Evolutionary conservation across 1,284 basidiomycete species (phyloP), one percentile per base, ranked within the genome.

Genomic region (Pseudozyma pruni): DNA sequence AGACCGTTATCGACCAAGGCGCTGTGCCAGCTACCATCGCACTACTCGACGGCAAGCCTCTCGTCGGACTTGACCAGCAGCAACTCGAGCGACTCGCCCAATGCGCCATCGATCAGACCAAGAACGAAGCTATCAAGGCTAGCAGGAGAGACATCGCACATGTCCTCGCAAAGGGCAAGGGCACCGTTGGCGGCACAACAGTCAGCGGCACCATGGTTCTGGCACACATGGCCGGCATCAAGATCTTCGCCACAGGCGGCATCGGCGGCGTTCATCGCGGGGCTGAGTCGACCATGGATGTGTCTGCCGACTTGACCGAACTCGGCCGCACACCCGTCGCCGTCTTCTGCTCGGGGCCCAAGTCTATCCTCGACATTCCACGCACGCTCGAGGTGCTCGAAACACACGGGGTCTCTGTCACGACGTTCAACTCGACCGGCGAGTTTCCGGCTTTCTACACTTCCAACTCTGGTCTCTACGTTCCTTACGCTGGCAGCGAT

Each of bases 331-430:
- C 79, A 1, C 78, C 72, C 6, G 73, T 80, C 13, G 63, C 91
- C 8, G 87, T 98, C 34, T 90, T 98, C 20, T 96, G 94, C 37
- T 91, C 94, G 2, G 96, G 96, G 3, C 90, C 93, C 32, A 99
- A 98, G 82, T 94, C 91, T 0, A 98, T 98, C 90, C 17, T 89
- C 48, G 95, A 98, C 83, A 94, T 98, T 64, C 91, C 91, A 52
- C 80, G 86, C 75, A 98, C 96, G 9, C 86, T 99, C 39, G 96
- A 99, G 84, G 95, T 94, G 78, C 87, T 99, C 68, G 96, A 99
- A 88, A 97, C 96, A 0, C 88, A 94, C 45, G 96, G 96, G 7
- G 93, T 98, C 5, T 92, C 93, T 2, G 94, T 97, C 0, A 83
- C 94, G 4, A 88, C 92, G 0, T 95, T 92, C 78, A 88, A 89